These are phyloP conservation scores for Scorias spongiosa DNA, from an alignment of 2,329 filamentous ascomycete species.

Conservation along the genomic window DNA sequence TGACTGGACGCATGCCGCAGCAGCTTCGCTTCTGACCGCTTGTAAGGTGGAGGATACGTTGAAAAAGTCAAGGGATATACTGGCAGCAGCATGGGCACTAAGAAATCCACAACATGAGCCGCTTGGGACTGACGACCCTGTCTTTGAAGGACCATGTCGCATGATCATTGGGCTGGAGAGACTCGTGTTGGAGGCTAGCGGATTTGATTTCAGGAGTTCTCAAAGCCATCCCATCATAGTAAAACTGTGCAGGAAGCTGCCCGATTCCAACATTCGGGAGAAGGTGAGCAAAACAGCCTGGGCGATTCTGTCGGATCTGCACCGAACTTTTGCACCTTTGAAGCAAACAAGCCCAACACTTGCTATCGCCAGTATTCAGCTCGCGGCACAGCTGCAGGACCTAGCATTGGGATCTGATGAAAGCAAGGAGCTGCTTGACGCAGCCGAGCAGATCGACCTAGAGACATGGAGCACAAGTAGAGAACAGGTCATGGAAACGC, in stretches of 20 bases:
- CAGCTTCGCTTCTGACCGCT: conserved; percentile 76
- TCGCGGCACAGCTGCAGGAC: conserved; percentile 51
- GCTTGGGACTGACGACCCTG: conserved; percentile 64
- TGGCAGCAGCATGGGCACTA: conserved; percentile 79
- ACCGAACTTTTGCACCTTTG: conserved; percentile 81
- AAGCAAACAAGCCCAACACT: conserved; percentile 82
- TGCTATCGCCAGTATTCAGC: conserved; percentile 66
- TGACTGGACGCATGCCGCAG: conserved; percentile 65
- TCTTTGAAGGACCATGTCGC: conserved; percentile 66
- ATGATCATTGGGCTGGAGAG: conserved; percentile 81
- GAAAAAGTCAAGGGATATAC: conserved; percentile 87
- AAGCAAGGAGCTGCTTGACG: conserved; percentile 7
- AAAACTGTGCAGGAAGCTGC: conserved; percentile 42
- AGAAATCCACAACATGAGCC: conserved; percentile 54
- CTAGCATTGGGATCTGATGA: conserved; percentile 6
- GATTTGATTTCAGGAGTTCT: conserved; percentile 84
- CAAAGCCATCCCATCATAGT: conserved; percentile 74
- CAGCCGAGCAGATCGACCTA: conserved; percentile 30
- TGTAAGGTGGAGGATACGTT: conserved; percentile 97
- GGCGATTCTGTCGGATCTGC: conserved; percentile 73
- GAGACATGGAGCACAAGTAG: conserved; percentile 28
- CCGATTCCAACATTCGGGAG: conserved; percentile 38
- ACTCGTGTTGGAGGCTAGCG: conserved; percentile 79
- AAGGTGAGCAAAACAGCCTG: conserved; percentile 55
- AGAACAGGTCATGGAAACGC: conserved; percentile 50